Base-by-base conservation (phyloP, 495 filamentous ascomycete species). In the Hypoxylon fuscum region DNA sequence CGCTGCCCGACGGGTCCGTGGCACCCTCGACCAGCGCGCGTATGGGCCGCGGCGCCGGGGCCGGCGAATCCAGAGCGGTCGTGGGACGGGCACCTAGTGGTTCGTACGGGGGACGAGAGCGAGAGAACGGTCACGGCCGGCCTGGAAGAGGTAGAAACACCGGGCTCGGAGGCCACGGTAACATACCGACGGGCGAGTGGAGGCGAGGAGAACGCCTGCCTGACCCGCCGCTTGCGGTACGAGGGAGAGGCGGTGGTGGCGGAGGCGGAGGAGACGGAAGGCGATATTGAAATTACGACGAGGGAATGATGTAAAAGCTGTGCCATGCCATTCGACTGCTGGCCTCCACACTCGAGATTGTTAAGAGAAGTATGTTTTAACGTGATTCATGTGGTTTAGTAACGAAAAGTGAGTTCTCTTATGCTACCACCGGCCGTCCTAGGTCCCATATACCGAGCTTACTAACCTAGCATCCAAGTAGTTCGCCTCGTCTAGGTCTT, bases 1-100 rank as follows among this genome's bases (percentile, higher is more conserved):
- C 94, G 12, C 87, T 68, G 76, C 81, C 62, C 38, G 88, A 93
- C 68, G 92, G 92, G 0, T 82, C 82, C n/a, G 87, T 96, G 17
- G 86, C 85, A 48, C 83, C 88, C 6, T 70, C 81, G 9, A 70
- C 66, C 15, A 64, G 56, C 11, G 75, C 77, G 74, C 55, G 74
- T 68, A 59, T 72, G 67, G 53, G 79, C 48, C 66, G 73, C 15
- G 66, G 77, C 29, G 50, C 70, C 6, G 76, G 78, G 0, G 68
- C 70, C 1, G 71, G 74, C 12, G 73, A 76, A 51, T 53, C 74
- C 40, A 74, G 69, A 27, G 53, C 59, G n/a, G 51, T 35, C 5
- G 72, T 79, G 47, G 81, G 77, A 23, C 79, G 73, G 6, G 41
- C 72, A 15, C 76, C 74, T n/a, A 71, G 66, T 41, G 59, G 32